Conservation (phyloP, 257 asterid species). For the Salvia rosmarinus region DNA sequence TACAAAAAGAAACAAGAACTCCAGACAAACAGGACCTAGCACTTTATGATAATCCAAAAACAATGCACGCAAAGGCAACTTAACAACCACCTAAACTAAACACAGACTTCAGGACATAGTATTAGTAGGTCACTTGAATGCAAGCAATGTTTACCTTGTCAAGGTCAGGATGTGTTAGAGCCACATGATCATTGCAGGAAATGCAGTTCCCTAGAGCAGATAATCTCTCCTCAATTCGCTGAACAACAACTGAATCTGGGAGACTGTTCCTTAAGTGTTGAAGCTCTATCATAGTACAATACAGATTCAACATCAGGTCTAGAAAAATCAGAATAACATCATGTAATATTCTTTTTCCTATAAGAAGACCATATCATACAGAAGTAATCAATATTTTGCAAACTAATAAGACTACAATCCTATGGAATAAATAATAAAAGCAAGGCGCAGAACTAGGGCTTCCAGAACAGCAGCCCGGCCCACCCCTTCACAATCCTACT, state of each 20-base stretch:
- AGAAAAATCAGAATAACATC: constrained; percentile 1
- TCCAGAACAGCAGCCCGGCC: too few species aligned
- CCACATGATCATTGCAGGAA: constrained; percentile 91
- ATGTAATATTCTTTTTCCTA: not conserved
- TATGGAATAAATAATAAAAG: not conserved
- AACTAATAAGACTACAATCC: not conserved
- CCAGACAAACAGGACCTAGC: not conserved
- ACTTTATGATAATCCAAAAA: constrained; percentile 5
- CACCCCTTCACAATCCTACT: too few species aligned
- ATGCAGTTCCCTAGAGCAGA: constrained; percentile 95
- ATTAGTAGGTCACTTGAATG: not conserved
- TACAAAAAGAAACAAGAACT: not conserved
- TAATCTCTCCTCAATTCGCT: constrained; percentile 87
- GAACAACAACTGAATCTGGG: constrained; percentile 89
- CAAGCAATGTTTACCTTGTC: constrained; percentile 57
- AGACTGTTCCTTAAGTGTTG: constrained; percentile 87
- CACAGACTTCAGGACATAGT: not conserved
- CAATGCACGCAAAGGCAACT: not conserved
- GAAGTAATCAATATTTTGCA: not conserved
- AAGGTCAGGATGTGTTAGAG: constrained; percentile 89
- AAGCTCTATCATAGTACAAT: constrained; percentile 53
- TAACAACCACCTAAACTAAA: constrained; percentile 3
- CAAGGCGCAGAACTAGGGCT: not conserved
- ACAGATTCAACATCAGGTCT: constrained; percentile 25
- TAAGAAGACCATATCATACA: not conserved